These are phyloP conservation scores for Venturia aucupariae DNA, from an alignment of 2,329 filamentous ascomycete genomes.

Conservation along the genomic window DNA sequence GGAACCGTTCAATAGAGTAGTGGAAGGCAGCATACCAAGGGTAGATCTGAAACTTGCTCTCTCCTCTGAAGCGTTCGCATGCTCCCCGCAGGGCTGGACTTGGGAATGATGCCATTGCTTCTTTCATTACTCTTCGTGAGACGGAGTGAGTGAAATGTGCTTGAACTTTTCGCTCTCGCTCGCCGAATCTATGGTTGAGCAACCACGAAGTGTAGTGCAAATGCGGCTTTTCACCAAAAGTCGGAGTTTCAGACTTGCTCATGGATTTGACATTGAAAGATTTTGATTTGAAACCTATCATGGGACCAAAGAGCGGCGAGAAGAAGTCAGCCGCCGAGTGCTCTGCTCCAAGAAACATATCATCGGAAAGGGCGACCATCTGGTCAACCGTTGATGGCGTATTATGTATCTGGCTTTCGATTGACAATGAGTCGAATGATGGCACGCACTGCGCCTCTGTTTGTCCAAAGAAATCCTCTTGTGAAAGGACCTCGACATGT, in stretches of 20 bases:
- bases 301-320: conserved; percentile 35
- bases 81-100: conserved; percentile 31
- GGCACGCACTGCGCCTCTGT: conserved; percentile 31
- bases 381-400: conserved; percentile 33
- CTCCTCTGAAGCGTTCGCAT: conserved; percentile 35
- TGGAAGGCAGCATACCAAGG: conserved; percentile 36
- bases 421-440: conserved; percentile 37
- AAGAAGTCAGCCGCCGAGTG: conserved; percentile 36
- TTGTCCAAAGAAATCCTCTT: conserved; percentile 36
- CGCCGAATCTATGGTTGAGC: conserved; percentile 36
- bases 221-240: conserved; percentile 38
- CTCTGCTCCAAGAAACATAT: conserved; percentile 35
- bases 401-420: conserved; percentile 36
- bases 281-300: conserved; percentile 36
- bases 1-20: conserved; percentile 36
- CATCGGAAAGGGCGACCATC: conserved; percentile 36
- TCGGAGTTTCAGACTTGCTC: conserved; percentile 14
- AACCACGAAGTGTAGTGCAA: conserved; percentile 38
- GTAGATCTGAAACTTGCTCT: conserved; percentile 35
- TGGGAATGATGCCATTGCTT: conserved; percentile 35
- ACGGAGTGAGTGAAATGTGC: conserved; percentile 36
- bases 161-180: conserved; percentile 35
- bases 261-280: conserved; percentile 27
- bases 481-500: conserved; percentile 29
- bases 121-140: conserved; percentile 30